Base-by-base conservation (phyloP, 345 rosid species). In the Cardamine chenopodiifolia region DNA sequence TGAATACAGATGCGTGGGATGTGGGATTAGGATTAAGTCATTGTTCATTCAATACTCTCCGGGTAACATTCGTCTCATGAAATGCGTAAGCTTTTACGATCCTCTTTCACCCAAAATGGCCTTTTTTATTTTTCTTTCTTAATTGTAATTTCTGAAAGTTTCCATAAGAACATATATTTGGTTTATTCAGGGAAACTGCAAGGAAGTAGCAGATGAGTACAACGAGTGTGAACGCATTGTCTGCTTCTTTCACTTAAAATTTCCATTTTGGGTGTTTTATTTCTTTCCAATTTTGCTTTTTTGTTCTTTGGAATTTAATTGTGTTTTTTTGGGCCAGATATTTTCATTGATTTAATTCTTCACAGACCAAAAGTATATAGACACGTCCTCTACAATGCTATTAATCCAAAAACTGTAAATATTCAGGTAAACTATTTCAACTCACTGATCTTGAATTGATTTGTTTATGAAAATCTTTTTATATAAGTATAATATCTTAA, bases 151-250 rank as follows among this genome's bases (percentile, higher is more conserved):
- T 67, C 10, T 17, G 9, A 5, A 68, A 54, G 66, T 76, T 69
- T 61, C 70, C 69, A 61, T 60, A 26, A 53, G 29, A 32, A 34
- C 7, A n/a, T 4, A 6, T 10, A n/a, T 57, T 74, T 29, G 31
- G 49, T 60, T 15, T 74, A 63, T 61, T 62, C 56, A 86, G 98
- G 88, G 80, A 61, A 87, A 81, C 4, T 88, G 95, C 85, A 85
- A 85, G 79, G 85, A 89, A 34, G 84, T 85, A 59, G 93, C 95
- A 5, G 97, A 90, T 58, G 86, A 85, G 65, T 90, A 92, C 67
- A 85, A 88, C 63, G 97, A 92, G 75, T 92, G 95, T 69, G 98
- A 90, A 78, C 76, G 85, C 79, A 88, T 92, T 93, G 98, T 92
- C 68, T 70, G 71, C 64, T 54, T 57, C 64, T 17, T 1, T 19